Evolutionary conservation across 768 basidiomycete species (phyloP).

Genomic region (Russula sp.): DNA sequence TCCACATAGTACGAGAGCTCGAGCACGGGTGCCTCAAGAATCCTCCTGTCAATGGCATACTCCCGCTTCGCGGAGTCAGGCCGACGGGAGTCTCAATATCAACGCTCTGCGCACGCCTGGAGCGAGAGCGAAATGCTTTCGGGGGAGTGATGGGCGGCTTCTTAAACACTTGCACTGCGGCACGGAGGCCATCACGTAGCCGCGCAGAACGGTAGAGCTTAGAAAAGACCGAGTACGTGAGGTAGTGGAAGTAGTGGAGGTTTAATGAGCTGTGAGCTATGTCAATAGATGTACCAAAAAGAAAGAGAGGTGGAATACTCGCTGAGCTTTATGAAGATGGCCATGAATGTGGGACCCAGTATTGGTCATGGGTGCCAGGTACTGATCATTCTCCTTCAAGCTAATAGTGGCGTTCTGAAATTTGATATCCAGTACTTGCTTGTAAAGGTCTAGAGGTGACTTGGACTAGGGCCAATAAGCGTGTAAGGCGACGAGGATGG

Average conservation of each 20-base stretch:
- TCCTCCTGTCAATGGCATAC: slow-evolving; percentile 83
- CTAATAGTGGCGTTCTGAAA: slow-evolving; percentile 64
- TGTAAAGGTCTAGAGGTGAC: slow-evolving; percentile 80
- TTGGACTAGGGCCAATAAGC: slow-evolving; percentile 52
- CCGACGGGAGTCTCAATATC: slow-evolving; percentile 56
- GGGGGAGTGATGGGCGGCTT: not conserved
- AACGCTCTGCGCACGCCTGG: slow-evolving; percentile 37
- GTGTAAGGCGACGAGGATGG: not conserved
- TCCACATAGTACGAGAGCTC: slow-evolving; percentile 88
- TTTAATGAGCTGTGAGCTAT: slow-evolving; percentile 21
- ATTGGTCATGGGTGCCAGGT: slow-evolving; percentile 59
- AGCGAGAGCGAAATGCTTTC: slow-evolving; percentile 29
- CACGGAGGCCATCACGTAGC: slow-evolving; percentile 16
- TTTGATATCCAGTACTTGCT: slow-evolving; percentile 68
- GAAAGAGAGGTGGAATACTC: slow-evolving; percentile 4
- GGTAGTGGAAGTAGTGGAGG: slow-evolving; percentile 21
- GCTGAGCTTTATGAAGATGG: slow-evolving; percentile 48
- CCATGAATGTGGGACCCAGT: slow-evolving; percentile 63
- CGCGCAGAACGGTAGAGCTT: slow-evolving; percentile 27
- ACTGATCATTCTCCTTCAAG: slow-evolving; percentile 73
- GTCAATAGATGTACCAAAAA: not conserved
- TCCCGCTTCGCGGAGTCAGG: slow-evolving; percentile 59
- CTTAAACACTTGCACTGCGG: slow-evolving; percentile 4
- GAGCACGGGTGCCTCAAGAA: slow-evolving; percentile 72
- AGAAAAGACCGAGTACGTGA: slow-evolving; percentile 24